Percentiles rank a stretch among this genome's conserved stretches.
phyloP scores from a whole-genome alignment of 2,329 filamentous ascomycete species.

The Exophiala aquamarina region DNA sequence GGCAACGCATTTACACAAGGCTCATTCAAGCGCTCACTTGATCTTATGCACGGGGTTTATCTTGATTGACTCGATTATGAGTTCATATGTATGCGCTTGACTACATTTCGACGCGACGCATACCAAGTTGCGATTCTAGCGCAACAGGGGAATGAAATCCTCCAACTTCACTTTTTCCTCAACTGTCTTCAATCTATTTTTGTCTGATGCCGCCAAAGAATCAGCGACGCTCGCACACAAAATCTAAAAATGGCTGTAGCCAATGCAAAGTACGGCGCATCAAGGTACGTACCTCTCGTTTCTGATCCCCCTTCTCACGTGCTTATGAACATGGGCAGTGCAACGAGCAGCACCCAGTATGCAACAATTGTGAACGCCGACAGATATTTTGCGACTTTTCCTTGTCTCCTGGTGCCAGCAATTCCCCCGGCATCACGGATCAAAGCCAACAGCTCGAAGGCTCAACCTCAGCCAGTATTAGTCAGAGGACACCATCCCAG shows the following conservation, averaged over 20 bases:
- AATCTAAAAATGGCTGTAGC: conserved; percentile 40
- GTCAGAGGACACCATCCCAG: conserved; percentile 13
- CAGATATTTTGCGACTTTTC: conserved; percentile 38
- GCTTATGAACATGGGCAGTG: conserved; percentile 32
- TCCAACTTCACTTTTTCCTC: not conserved
- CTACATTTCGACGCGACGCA: too few species aligned
- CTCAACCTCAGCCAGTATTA: conserved; percentile 4
- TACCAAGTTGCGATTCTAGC: too few species aligned
- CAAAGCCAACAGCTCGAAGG: conserved; percentile 5
- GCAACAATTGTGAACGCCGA: conserved; percentile 38
- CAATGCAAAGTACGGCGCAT: conserved; percentile 42
- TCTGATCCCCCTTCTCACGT: conserved; percentile 11
- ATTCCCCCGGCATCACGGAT: conserved; percentile 14
- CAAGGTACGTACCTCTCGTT: conserved; percentile 32
- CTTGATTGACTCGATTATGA: too few species aligned
- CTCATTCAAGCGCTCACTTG: too few species aligned
- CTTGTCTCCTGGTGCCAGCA: conserved; percentile 18
- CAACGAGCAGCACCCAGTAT: conserved; percentile 38
- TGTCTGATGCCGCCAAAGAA: conserved; percentile 28
- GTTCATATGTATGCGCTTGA: too few species aligned
- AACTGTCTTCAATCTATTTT: not conserved
- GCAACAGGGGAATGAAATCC: too few species aligned
- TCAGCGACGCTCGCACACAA: conserved; percentile 35
- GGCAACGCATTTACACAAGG: too few species aligned
- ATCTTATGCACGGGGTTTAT: too few species aligned